Evolutionary conservation across 75 land plant genomes (phyloP).

Genomic region (Picea glauca): DNA sequence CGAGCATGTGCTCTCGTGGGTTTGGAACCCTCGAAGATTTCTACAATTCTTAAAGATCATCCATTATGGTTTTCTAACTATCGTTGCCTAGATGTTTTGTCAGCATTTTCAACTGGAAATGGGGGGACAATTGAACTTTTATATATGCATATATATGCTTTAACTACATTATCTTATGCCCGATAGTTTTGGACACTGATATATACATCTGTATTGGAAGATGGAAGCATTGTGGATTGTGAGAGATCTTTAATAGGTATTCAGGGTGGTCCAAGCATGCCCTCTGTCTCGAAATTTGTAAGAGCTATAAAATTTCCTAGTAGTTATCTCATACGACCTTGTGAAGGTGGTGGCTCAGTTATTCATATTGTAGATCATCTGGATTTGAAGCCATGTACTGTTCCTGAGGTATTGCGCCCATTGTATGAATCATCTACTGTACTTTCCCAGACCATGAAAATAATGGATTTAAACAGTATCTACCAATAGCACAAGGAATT

Average conservation of each 20-base stretch:
- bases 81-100: no score
- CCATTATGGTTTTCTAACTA: no score
- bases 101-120: no score
- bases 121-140: no score
- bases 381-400: conserved; percentile 36
- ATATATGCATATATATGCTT: conserved; percentile 81
- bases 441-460: conserved; percentile 67
- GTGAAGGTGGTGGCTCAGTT: conserved; percentile 44
- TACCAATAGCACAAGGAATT: conserved; percentile 68
- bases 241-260: no score
- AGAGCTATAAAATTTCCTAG: no score
- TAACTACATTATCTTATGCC: conserved; percentile 83
- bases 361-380: conserved; percentile 68
- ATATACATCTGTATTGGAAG: conserved; percentile 75
- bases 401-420: conserved; percentile 78
- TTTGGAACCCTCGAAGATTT: no score
- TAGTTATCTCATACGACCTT: no score
- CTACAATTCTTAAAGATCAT: no score
- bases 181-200: conserved; percentile 83
- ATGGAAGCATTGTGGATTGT: conserved; percentile 62
- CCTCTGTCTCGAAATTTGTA: no score
- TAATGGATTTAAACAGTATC: conserved; percentile 71
- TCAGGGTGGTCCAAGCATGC: no score
- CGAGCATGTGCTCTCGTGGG: no score
- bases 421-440: conserved; percentile 72